Evolutionary conservation across 2,329 filamentous ascomycete species (phyloP), one percentile per base, ranked within the genome.

Genomic region (Trichoderma sp.): DNA sequence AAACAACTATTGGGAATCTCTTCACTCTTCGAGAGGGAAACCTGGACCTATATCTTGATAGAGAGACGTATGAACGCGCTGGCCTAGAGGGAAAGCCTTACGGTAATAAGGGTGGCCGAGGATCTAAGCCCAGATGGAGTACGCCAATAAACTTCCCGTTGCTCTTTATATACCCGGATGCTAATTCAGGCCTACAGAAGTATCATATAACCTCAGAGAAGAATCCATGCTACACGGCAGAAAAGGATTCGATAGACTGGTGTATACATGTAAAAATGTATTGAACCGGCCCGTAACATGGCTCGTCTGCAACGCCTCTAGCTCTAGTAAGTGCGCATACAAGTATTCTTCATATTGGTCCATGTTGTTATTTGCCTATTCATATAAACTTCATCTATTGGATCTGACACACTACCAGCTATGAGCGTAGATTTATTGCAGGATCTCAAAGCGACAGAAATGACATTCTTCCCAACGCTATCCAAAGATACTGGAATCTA

Each of bases 141-240:
- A 88, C 71, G 88, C 82, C 4, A 9, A 12, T 6, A 12, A 38
- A n/a, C 12, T 56, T 14, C 21, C 21, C 27, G 8, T 8, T 14
- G 11, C 33, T 16, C 45, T 33, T 12, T 68, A 62, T 3, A 18
- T n/a, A 6, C 16, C n/a, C 0, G 14, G 21, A 33, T 62, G 45
- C 64, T 59, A 16, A 71, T 33, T 53, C 14, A 7, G 6, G 21
- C 21, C 8, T 74, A n/a, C 75, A 97, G 94, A 92, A 33, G 90
- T 98, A 63, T 91, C 96, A 79, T 87, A 93, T 68, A 92, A 98
- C 76, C 88, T 99, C 33, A 90, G 92, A 21, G 86, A 88, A 6
- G 89, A 92, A 1, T 92, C 92, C 0, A 98, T 98, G 94, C 83
- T 94, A 8, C 92, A 92, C 72, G 95, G 95, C 4, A 97, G 95